These are phyloP conservation scores for Rhizopogon vulgaris DNA, from an alignment of 768 basidiomycete species.

Conservation along the genomic window DNA sequence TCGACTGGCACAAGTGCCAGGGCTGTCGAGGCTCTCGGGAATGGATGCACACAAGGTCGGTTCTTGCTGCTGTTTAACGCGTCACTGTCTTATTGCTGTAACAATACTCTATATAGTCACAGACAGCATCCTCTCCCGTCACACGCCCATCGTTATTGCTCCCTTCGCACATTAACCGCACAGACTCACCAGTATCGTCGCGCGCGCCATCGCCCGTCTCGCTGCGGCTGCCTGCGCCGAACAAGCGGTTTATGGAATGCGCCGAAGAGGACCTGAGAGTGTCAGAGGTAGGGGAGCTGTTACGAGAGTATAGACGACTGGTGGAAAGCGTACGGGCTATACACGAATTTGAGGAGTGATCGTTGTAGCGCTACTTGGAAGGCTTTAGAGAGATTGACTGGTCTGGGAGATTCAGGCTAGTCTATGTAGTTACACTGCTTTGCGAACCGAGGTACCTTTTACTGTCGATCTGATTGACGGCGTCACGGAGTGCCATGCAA, in stretches of 20 bases:
- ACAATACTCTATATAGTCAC: not conserved
- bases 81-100: not conserved
- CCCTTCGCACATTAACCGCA: conserved; percentile 15
- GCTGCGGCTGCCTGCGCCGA: conserved; percentile 52
- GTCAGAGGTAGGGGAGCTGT: conserved; percentile 72
- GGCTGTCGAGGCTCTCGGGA: conserved; percentile 38
- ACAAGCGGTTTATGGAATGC: conserved; percentile 65
- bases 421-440: no score
- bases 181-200: conserved; percentile 34
- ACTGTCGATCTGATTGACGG: no score
- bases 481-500: no score
- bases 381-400: not conserved
- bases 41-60: conserved; percentile 27
- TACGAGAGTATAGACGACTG: conserved; percentile 76
- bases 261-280: conserved; percentile 71
- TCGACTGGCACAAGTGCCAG: conserved; percentile 74
- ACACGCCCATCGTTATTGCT: conserved; percentile 37
- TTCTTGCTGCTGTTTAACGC: not conserved
- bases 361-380: no score
- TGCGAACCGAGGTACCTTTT: no score
- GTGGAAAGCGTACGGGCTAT: conserved; percentile 59
- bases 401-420: not conserved
- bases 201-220: conserved; percentile 33
- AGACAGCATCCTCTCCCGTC: conserved; percentile 28
- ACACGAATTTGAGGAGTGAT: conserved; percentile 34